Conservation (phyloP, 495 filamentous ascomycete species). For the Lindgomyces ingoldianus region DNA sequence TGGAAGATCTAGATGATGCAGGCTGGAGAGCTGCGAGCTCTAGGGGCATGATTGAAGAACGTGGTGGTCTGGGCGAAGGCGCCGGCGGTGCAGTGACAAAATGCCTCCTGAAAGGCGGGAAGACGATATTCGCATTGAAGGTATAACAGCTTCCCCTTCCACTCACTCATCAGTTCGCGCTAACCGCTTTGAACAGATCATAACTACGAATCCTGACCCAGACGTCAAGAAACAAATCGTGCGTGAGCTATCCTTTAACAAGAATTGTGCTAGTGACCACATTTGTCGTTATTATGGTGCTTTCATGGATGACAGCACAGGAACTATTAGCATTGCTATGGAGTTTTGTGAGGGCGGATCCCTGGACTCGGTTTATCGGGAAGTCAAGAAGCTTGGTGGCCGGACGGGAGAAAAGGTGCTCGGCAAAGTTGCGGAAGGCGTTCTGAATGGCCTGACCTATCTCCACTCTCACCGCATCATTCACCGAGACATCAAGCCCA, state of each 20-base stretch:
- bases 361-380: slow-evolving; percentile 92
- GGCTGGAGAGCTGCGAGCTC: slow-evolving; percentile 91
- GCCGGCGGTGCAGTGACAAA: slow-evolving; percentile 94
- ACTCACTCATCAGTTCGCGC: slow-evolving; percentile 10
- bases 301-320: slow-evolving; percentile 87
- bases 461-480: slow-evolving; percentile 97
- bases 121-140: slow-evolving; percentile 95
- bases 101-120: slow-evolving; percentile 83
- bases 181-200: slow-evolving; percentile 62
- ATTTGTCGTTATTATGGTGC: slow-evolving; percentile 98
- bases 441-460: slow-evolving; percentile 91
- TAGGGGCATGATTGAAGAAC: slow-evolving; percentile 80
- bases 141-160: slow-evolving; percentile 51
- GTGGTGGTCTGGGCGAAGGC: slow-evolving; percentile 91
- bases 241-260: slow-evolving; percentile 94
- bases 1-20: slow-evolving; percentile 91
- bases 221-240: slow-evolving; percentile 98
- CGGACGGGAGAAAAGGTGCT: slow-evolving; percentile 96
- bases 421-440: slow-evolving; percentile 96
- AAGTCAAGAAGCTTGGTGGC: slow-evolving; percentile 91
- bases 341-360: slow-evolving; percentile 98
- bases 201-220: slow-evolving; percentile 95
- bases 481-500: slow-evolving; percentile 97
- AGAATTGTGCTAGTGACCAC: slow-evolving; percentile 87
- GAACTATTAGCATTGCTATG: slow-evolving; percentile 98